These are phyloP conservation scores for Pythium guiyangense DNA, from an alignment of 352 stramenopile genomes.

Conservation along the genomic window DNA sequence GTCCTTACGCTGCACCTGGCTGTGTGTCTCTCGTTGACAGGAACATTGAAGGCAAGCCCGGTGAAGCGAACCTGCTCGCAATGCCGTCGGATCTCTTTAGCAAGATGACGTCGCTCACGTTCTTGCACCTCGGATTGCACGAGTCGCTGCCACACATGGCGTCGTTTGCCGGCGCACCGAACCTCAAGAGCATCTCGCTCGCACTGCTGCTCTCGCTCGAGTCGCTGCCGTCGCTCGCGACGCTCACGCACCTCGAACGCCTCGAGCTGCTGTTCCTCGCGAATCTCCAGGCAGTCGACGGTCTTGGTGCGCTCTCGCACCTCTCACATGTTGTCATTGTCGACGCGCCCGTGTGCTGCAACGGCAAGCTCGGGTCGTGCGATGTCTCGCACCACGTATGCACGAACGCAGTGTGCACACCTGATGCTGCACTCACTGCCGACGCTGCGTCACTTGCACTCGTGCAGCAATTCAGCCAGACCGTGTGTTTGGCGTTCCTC, in stretches of 20 bases:
- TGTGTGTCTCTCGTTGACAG: conserved; percentile 8
- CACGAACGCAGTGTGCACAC: neutral
- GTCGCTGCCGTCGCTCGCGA: conserved; percentile 20
- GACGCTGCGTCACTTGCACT: neutral
- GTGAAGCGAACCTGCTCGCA: conserved; percentile 15
- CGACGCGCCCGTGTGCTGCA: neutral
- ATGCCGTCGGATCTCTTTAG: conserved; percentile 26
- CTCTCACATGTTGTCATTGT: neutral
- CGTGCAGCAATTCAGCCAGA: neutral
- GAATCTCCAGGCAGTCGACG: conserved; percentile 10
- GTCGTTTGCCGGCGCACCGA: conserved; percentile 19
- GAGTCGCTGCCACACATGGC: conserved; percentile 17
- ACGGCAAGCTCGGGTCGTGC: neutral
- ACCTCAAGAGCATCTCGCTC: conserved; percentile 29
- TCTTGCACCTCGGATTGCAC: conserved; percentile 33
- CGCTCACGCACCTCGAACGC: neutral
- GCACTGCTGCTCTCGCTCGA: conserved; percentile 14
- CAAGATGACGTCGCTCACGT: conserved; percentile 24
- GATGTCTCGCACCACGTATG: neutral
- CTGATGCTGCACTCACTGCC: neutral
- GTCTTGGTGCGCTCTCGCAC: conserved; percentile 2
- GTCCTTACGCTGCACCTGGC: too few relatives aligned
- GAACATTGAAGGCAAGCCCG: conserved; percentile 31
- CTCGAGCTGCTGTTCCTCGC: conserved; percentile 18
- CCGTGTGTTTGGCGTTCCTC: neutral